These are phyloP conservation scores for Anthracocystis panici-leucophaei DNA, from an alignment of 1,284 basidiomycete species.

Conservation along the genomic window DNA sequence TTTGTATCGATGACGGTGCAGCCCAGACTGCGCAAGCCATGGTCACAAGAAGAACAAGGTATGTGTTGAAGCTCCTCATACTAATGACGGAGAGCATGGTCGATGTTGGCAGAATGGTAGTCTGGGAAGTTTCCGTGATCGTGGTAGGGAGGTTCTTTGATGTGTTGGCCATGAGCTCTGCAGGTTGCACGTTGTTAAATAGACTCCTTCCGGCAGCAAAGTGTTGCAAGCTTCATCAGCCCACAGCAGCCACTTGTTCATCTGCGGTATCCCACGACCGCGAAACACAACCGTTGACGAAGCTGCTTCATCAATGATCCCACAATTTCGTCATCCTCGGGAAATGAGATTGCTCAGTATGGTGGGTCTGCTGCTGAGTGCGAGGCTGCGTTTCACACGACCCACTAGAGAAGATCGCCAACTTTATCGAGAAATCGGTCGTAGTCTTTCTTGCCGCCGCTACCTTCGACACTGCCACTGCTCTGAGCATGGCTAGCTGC, in stretches of 20 bases:
- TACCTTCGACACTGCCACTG: neutral
- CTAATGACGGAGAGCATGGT: neutral
- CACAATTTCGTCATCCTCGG: slow-evolving; percentile 7
- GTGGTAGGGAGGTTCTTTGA: neutral
- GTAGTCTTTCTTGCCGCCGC: slow-evolving; percentile 32
- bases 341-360: slow-evolving; percentile 2
- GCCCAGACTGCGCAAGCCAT: neutral
- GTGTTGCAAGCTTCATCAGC: neutral
- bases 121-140: neutral
- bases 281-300: slow-evolving; percentile 4
- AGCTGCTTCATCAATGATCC: slow-evolving; percentile 3
- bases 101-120: neutral
- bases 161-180: neutral
- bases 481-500: neutral
- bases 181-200: neutral
- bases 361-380: neutral
- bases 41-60: neutral
- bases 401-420: slow-evolving; percentile 38
- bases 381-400: too few species aligned
- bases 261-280: slow-evolving; percentile 1
- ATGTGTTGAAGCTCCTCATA: neutral
- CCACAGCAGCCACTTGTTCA: slow-evolving; percentile 7
- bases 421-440: slow-evolving; percentile 46
- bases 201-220: neutral
- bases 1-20: neutral